phyloP scores from a whole-genome alignment of 257 asterid genomes.

The Solanum sejunctum region DNA sequence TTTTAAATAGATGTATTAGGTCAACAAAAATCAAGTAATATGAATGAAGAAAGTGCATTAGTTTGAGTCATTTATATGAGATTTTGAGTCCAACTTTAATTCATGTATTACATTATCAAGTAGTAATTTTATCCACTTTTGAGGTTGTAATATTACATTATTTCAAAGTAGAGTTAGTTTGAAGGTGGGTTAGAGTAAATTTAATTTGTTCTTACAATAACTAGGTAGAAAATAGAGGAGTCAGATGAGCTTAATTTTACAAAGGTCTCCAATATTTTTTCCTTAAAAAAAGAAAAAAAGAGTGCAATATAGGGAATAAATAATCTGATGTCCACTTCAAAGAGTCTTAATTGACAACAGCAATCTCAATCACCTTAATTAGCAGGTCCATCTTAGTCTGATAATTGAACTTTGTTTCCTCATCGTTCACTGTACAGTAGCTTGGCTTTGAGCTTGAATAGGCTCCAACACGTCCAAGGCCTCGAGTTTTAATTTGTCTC shows the following conservation, averaged over 20 bases:
- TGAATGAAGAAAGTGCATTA: too few relatives aligned
- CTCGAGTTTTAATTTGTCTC: slow-evolving; percentile 18
- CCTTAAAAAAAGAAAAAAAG: neutral
- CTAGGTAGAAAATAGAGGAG: neutral
- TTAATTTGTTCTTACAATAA: neutral
- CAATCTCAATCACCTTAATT: slow-evolving; percentile 11
- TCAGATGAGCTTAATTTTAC: neutral
- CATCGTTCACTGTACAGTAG: slow-evolving; percentile 27
- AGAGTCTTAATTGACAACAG: neutral
- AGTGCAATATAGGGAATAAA: neutral
- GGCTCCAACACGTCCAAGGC: slow-evolving; percentile 57
- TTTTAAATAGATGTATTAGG: too few relatives aligned
- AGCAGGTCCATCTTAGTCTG: slow-evolving; percentile 31
- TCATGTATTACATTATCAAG: neutral
- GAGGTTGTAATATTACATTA: neutral
- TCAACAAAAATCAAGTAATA: too few relatives aligned
- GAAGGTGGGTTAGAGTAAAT: neutral
- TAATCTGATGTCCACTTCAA: neutral
- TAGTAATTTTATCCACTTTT: neutral
- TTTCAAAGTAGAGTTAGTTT: neutral
- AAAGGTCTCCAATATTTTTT: neutral
- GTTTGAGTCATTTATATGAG: neutral
- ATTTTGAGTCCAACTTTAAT: neutral
- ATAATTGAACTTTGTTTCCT: slow-evolving; percentile 27
- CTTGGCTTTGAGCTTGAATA: slow-evolving; percentile 52